Conservation (phyloP, 495 filamentous ascomycete genomes). For the Annulohypoxylon nitens region DNA sequence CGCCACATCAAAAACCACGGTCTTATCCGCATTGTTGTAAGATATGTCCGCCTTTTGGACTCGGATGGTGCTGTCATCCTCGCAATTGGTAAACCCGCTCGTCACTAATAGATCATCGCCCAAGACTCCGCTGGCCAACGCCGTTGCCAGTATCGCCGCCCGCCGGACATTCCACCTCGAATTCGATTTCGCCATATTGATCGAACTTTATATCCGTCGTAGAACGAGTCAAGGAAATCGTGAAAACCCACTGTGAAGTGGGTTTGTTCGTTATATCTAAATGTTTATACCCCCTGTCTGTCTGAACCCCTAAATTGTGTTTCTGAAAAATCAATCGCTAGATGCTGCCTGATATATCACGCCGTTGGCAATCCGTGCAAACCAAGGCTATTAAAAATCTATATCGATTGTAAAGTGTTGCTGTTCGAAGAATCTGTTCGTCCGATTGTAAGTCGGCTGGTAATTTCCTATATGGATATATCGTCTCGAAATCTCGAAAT, state of each 20-base stretch:
- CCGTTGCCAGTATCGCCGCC: slow-evolving; percentile 54
- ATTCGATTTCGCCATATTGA: slow-evolving; percentile 44
- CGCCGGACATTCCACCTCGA: slow-evolving; percentile 50
- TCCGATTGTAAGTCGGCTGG: slow-evolving; percentile 12
- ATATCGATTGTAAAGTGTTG: slow-evolving; percentile 33
- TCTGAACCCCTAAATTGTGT: slow-evolving; percentile 6
- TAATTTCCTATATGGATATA: slow-evolving; percentile 30
- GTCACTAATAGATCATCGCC: slow-evolving; percentile 83
- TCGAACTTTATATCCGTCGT: slow-evolving; percentile 27
- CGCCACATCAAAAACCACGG: slow-evolving; percentile 84
- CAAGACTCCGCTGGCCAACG: slow-evolving; percentile 54
- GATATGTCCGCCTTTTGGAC: slow-evolving; percentile 81
- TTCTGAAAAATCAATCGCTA: slow-evolving; percentile 48
- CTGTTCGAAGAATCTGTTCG: slow-evolving; percentile 32
- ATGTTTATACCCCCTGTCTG: slow-evolving; percentile 17
- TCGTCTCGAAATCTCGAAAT: slow-evolving; percentile 24
- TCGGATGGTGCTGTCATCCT: slow-evolving; percentile 72
- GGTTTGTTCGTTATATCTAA: slow-evolving; percentile 32
- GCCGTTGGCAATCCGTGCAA: slow-evolving; percentile 23
- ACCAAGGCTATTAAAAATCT: slow-evolving; percentile 38
- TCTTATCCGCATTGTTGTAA: slow-evolving; percentile 79
- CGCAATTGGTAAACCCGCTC: slow-evolving; percentile 81
- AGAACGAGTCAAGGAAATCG: slow-evolving; percentile 38
- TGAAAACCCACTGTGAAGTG: slow-evolving; percentile 29
- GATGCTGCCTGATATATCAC: slow-evolving; percentile 39